Percentiles rank a stretch among this genome's conserved stretches.
phyloP scores from a whole-genome alignment of 2,329 filamentous ascomycete genomes.

The Aphanoascus verrucosus region DNA sequence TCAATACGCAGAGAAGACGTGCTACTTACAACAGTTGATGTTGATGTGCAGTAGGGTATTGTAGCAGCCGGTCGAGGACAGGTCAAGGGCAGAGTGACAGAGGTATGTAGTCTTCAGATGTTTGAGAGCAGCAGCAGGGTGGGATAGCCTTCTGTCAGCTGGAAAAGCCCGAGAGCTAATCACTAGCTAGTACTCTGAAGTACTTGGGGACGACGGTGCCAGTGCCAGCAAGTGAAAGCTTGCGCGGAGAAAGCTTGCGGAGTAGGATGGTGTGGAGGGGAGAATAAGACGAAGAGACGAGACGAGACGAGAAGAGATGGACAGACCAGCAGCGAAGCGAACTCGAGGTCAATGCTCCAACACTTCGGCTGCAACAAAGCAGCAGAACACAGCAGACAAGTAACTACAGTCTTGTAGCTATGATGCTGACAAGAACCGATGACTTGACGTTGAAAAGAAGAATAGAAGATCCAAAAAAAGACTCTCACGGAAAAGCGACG shows the following conservation, averaged over 20 bases:
- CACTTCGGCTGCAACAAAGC: background rate
- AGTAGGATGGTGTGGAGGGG: too few species aligned
- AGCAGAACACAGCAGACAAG: background rate
- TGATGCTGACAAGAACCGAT: background rate
- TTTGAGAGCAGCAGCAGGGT: background rate
- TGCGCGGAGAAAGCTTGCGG: too few species aligned
- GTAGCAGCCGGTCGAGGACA: background rate
- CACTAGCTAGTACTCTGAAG: too few species aligned
- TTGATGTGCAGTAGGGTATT: background rate
- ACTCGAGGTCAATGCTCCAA: too few species aligned
- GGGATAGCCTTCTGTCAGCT: too few species aligned
- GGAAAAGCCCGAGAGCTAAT: too few species aligned
- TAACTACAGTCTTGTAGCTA: background rate
- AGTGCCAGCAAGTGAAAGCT: too few species aligned
- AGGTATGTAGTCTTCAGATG: background rate
- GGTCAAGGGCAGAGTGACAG: background rate
- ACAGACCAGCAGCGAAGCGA: too few species aligned
- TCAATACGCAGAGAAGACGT: background rate
- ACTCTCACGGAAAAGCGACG: background rate
- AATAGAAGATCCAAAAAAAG: background rate
- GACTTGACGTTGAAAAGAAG: background rate
- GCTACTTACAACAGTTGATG: background rate
- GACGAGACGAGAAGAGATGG: too few species aligned
- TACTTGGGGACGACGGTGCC: too few species aligned
- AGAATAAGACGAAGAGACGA: too few species aligned